Evolutionary conservation across 306 rosid species (phyloP).

Genomic region (Crataegus laevigata): DNA sequence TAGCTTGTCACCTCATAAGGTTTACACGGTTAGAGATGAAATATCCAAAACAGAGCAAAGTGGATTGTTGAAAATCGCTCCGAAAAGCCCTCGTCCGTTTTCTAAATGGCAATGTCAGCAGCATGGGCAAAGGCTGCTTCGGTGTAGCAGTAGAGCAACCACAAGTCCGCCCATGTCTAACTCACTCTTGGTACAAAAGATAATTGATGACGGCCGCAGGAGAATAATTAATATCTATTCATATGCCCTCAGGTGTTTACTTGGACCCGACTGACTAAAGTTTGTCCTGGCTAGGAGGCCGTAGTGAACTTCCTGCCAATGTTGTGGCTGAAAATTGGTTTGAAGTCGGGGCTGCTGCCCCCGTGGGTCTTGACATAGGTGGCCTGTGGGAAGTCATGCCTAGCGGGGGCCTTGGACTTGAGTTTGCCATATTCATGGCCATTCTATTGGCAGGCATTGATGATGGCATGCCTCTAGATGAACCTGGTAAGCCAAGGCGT

Average conservation of each 20-base stretch:
- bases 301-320: constrained; percentile 42
- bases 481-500: constrained; percentile 60
- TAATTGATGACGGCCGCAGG: constrained; percentile 8
- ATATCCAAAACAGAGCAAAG: not conserved
- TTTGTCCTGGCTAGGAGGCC: constrained; percentile 53
- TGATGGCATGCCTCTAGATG: constrained; percentile 55
- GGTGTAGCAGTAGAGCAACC: not conserved
- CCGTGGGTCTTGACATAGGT: constrained; percentile 43
- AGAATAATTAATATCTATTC: constrained; percentile 17
- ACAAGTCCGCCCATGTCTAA: not conserved
- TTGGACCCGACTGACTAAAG: constrained; percentile 51
- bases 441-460: constrained; percentile 46
- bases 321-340: constrained; percentile 43
- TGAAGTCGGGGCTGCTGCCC: constrained; percentile 30
- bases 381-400: constrained; percentile 57
- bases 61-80: not conserved
- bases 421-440: constrained; percentile 45
- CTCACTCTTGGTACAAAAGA: constrained; percentile 28
- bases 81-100: not conserved
- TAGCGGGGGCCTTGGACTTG: constrained; percentile 54
- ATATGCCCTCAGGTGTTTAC: constrained; percentile 20
- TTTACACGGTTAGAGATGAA: not conserved
- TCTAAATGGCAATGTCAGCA: not conserved
- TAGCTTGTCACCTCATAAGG: not conserved
- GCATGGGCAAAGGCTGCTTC: not conserved